These are phyloP conservation scores for Fusarium falciforme DNA, from an alignment of 2,329 filamentous ascomycete species.

Conservation along the genomic window DNA sequence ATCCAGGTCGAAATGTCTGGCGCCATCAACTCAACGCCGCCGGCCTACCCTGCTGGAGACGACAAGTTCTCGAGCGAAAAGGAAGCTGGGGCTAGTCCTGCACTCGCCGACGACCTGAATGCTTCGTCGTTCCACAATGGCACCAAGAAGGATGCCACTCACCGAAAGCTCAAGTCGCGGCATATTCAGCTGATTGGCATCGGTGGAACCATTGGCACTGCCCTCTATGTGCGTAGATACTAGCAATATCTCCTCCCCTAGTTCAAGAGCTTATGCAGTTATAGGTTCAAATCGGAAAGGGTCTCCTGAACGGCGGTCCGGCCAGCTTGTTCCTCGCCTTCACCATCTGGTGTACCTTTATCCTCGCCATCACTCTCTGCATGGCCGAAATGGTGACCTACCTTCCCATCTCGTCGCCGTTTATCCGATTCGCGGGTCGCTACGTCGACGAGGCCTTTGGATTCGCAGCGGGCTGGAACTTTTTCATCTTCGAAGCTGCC, in stretches of 20 bases:
- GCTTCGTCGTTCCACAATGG: neutral
- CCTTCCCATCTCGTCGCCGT: conserved; percentile 80
- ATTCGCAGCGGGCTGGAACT: conserved; percentile 79
- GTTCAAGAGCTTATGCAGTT: neutral
- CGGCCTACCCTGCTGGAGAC: conserved; percentile 40
- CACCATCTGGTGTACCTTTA: conserved; percentile 70
- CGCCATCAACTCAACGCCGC: conserved; percentile 34
- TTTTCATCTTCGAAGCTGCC: conserved; percentile 76
- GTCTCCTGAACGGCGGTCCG: conserved; percentile 69
- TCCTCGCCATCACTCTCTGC: conserved; percentile 68
- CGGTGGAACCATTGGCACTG: conserved; percentile 73
- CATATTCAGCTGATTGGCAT: conserved; percentile 72
- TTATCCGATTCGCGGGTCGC: conserved; percentile 80
- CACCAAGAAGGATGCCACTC: conserved; percentile 49
- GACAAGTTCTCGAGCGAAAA: conserved; percentile 28
- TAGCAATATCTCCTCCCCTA: no score
- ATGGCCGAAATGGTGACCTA: conserved; percentile 84
- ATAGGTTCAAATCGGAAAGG: conserved; percentile 66
- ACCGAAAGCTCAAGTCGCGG: conserved; percentile 65
- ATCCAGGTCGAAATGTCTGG: conserved; percentile 19
- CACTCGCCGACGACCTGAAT: neutral
- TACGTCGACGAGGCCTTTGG: conserved; percentile 82
- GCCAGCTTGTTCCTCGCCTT: conserved; percentile 70
- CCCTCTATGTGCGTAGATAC: conserved; percentile 60
- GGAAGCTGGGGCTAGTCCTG: conserved; percentile 1